Evolutionary conservation across 108 stramenopile genomes (phyloP).

Genomic region (Fragilaria crotonensis): DNA sequence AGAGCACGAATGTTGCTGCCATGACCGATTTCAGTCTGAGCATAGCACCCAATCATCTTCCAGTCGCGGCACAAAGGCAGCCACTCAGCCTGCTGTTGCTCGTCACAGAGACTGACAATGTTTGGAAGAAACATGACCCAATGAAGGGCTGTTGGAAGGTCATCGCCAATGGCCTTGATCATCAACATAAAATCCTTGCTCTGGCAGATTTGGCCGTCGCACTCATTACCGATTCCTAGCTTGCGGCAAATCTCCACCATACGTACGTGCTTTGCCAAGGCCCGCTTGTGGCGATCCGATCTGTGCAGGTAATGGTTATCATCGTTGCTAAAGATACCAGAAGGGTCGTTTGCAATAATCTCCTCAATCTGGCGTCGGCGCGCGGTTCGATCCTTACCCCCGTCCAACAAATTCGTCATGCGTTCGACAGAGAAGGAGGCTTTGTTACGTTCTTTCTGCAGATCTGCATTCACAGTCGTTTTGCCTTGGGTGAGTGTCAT

Average conservation of each 20-base stretch:
- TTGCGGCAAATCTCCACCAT: constrained; percentile 77
- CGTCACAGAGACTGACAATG: constrained; percentile 74
- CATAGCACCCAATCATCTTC: constrained; percentile 91
- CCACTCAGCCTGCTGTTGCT: constrained; percentile 86
- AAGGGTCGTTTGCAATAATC: constrained; percentile 53
- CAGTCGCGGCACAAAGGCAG: constrained; percentile 87
- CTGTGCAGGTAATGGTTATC: constrained; percentile 75
- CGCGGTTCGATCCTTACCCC: constrained; percentile 22
- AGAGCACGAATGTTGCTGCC: constrained; percentile 87
- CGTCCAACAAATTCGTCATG: constrained; percentile 76
- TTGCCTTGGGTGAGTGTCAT: no score
- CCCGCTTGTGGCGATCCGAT: constrained; percentile 69
- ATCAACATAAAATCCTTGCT: constrained; percentile 51
- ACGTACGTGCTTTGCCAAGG: constrained; percentile 73
- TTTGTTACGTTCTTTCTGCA: constrained; percentile 47
- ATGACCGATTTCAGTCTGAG: constrained; percentile 84
- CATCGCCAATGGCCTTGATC: constrained; percentile 60
- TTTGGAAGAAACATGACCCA: constrained; percentile 94
- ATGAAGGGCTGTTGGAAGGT: constrained; percentile 73
- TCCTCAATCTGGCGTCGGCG: constrained; percentile 64
- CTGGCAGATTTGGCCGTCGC: constrained; percentile 47
- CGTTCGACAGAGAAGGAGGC: constrained; percentile 48
- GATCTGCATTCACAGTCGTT: constrained; percentile 39
- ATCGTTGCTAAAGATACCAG: constrained; percentile 61
- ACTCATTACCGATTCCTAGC: constrained; percentile 50